Evolutionary conservation across 2,329 filamentous ascomycete genomes (phyloP).

Genomic region (Magnaporthales sp.): DNA sequence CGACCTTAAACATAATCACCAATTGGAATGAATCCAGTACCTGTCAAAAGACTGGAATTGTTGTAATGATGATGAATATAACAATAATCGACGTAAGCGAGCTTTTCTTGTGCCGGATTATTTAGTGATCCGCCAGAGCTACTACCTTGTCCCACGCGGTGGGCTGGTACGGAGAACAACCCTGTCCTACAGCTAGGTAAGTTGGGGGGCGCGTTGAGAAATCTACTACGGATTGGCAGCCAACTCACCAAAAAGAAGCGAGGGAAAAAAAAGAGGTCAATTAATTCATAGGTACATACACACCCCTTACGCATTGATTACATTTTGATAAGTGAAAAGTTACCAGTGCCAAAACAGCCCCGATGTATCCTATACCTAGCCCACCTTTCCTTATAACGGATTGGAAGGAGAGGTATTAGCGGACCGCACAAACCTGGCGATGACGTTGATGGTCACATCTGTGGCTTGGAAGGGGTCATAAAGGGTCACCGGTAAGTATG

Average conservation of each 20-base stretch:
- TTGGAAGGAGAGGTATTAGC: neutral
- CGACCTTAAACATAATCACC: neutral
- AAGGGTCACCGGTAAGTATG: neutral
- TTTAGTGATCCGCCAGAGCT: neutral
- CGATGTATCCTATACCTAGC: neutral
- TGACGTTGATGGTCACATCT: conserved; percentile 6
- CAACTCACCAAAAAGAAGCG: neutral
- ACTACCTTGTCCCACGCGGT: neutral
- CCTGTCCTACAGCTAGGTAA: neutral
- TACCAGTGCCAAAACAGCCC: neutral
- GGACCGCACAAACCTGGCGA: neutral
- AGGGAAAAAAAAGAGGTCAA: neutral
- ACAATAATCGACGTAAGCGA: neutral
- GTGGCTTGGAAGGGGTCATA: conserved; percentile 3
- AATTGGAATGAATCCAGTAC: neutral
- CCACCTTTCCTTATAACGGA: neutral
- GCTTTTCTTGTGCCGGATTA: neutral
- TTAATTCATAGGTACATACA: neutral
- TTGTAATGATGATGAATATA: neutral
- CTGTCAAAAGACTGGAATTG: neutral
- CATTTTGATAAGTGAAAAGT: neutral
- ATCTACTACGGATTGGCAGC: neutral
- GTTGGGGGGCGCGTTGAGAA: neutral
- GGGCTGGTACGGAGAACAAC: neutral
- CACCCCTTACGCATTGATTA: neutral